Evolutionary conservation across 2,329 filamentous ascomycete species (phyloP), one percentile per base, ranked within the genome.

Genomic region (Coniella vitis): DNA sequence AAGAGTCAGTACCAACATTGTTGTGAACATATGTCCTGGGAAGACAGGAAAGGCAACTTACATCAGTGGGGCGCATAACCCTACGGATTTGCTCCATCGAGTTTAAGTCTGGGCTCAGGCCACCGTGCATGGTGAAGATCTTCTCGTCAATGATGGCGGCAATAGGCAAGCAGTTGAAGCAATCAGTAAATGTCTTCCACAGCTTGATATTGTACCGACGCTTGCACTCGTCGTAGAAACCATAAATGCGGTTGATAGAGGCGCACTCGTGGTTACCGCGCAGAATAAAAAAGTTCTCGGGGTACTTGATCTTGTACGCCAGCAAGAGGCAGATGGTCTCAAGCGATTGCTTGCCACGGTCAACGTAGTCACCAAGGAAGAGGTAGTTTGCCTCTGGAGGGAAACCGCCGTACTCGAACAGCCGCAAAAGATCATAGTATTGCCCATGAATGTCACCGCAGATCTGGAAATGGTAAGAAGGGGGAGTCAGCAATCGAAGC

Each of bases 181-280:
- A 96, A 69, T 98, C 91, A 56, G 90, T 96, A 68, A 98, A 97
- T 1, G 91, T 97, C 81, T 98, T 98, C 91, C 91, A 97, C 54
- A 97, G 79, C 81, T 97, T 97, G 76, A 97, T 95, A 73, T 97
- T 98, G 76, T 95, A 97, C 60, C 91, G 81, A 65, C 93, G 86
- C 78, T 98, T 98, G 84, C 91, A 98, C 72, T 98, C 91, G 65
- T 98, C 93, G 76, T 98, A 98, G 76, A 98, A 98, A 53, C 93
- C 93, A 69, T 98, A 98, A 70, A 97, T 95, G 65, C 93, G 89
- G 76, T 95, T 98, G 77, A 98, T 95, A 46, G 88, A 95, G 52
- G 93, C 93, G 73, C 93, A 97, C 72, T 98, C 93, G 77, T 98
- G 93, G 77, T 98, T 98, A 56, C 93, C 93, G 59, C 93, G 89